Evolutionary conservation across 345 rosid genomes (phyloP), one percentile per base, ranked within the genome.

Genomic region (Salix suchowensis): DNA sequence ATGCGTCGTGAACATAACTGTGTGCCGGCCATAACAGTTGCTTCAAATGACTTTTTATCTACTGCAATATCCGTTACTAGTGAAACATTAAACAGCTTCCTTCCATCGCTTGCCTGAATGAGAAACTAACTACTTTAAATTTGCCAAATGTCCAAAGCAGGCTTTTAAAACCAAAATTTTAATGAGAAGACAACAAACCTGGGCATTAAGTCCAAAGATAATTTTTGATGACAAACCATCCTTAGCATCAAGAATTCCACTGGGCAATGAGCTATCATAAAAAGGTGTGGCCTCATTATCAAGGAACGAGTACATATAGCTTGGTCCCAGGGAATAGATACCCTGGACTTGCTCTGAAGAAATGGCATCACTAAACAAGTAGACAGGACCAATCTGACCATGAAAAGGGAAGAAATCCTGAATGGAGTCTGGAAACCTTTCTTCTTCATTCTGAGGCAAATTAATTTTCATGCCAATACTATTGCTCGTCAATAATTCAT

Each of bases 321-420:
- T 92, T 77, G 97, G 97, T 81, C 98, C 98, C 8, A 94, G 87
- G 19, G 88, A 87, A 88, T 88, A 79, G 60, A 94, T 84, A 64
- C 90, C 91, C 85, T 87, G 90, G 79, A 92, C 91, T 80, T 90
- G 91, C 89, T 92, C 98, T 5, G 92, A 77, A 78, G 98, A 89
- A 81, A 94, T 84, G 60, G 89, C 86, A 90, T 94, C 98, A 78
- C 80, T 86, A 84, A 91, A 92, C 83, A 92, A 72, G 88, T 94
- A 94, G 73, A 92, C 81, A 50, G 98, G 98, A 71, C 98, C 98
- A 74, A 94, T 91, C 88, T 94, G 98, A 76, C 98, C 97, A 80
- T 87, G 81, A 83, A 94, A 90, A 62, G 97, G 88, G 74, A 77
- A 74, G 24, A 82, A 84, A 81, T 90, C 94, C 79, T 77, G 85